These are phyloP conservation scores for Wickerhamiella brachini DNA, from an alignment of 805 yeast species.

Conservation along the genomic window DNA sequence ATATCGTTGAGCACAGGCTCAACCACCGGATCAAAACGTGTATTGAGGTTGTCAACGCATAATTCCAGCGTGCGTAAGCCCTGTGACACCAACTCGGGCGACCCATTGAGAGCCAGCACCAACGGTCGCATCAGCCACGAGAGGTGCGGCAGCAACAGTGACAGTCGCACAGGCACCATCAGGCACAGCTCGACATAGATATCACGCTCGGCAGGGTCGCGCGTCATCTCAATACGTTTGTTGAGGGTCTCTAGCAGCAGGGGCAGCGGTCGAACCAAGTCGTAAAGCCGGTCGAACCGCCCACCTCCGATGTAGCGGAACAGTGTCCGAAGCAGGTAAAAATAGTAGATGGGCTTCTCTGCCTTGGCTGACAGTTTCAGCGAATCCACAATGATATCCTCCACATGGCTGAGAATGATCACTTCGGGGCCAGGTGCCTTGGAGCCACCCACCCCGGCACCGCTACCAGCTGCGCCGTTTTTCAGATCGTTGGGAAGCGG, in stretches of 20 bases:
- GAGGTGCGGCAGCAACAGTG: slow-evolving; percentile 86
- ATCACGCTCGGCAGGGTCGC: slow-evolving; percentile 82
- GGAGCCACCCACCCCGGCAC: background rate
- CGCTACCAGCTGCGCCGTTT: no score
- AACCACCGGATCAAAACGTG: slow-evolving; percentile 90
- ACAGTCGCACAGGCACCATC: slow-evolving; percentile 88
- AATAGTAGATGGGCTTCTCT: slow-evolving; percentile 81
- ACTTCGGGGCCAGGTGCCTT: slow-evolving; percentile 32
- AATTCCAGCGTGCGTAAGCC: slow-evolving; percentile 89
- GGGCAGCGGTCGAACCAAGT: slow-evolving; percentile 87
- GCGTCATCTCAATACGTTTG: slow-evolving; percentile 65
- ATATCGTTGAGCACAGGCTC: slow-evolving; percentile 94
- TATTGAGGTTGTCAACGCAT: slow-evolving; percentile 91
- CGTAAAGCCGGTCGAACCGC: slow-evolving; percentile 80
- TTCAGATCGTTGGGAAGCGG: slow-evolving; percentile 46
- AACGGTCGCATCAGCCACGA: slow-evolving; percentile 81
- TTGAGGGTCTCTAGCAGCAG: slow-evolving; percentile 75
- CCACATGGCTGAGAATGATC: slow-evolving; percentile 78
- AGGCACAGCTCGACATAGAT: slow-evolving; percentile 88
- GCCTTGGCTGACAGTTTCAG: slow-evolving; percentile 69
- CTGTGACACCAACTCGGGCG: slow-evolving; percentile 84
- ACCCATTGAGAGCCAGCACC: slow-evolving; percentile 78
- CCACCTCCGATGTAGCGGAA: slow-evolving; percentile 97
- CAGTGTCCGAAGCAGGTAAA: slow-evolving; percentile 72
- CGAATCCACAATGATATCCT: slow-evolving; percentile 67